Percentiles rank a stretch among this genome's conserved stretches.
These are phyloP conservation scores for Parastagonospora nodorum DNA, from an alignment of 2,329 filamentous ascomycete species.

Conservation along the genomic window DNA sequence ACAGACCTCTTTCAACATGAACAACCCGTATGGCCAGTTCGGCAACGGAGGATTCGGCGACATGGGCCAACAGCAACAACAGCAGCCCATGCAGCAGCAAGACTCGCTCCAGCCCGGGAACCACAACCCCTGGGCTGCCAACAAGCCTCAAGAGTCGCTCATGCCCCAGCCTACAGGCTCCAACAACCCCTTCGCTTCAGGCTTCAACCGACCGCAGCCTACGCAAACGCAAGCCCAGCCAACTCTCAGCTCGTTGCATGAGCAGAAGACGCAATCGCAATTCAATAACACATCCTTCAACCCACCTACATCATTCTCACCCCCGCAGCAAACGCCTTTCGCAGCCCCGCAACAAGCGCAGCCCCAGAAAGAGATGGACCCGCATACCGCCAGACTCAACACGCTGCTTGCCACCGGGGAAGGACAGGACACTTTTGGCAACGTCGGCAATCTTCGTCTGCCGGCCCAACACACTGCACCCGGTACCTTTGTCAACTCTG, in stretches of 20 bases:
- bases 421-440: constrained; percentile 95
- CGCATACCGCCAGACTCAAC: constrained; percentile 77
- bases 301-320: constrained; percentile 53
- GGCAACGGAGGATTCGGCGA: constrained; percentile 35
- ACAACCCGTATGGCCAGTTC: constrained; percentile 47
- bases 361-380: constrained; percentile 54
- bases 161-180: constrained; percentile 89
- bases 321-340: constrained; percentile 46
- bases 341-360: constrained; percentile 9
- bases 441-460: constrained; percentile 93
- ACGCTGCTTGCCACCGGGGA: constrained; percentile 84
- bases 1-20: constrained; percentile 61
- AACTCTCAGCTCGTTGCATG: constrained; percentile 75
- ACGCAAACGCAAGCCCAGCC: constrained; percentile 65
- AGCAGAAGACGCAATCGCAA: constrained; percentile 77
- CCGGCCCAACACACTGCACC: constrained; percentile 96
- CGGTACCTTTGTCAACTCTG: constrained; percentile 94
- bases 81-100: constrained; percentile 59
- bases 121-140: constrained; percentile 87
- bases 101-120: constrained; percentile 74
- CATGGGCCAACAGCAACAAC: constrained; percentile 40
- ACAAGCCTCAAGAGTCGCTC: constrained; percentile 67
- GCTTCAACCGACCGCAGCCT: constrained; percentile 66
- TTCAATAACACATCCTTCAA: constrained; percentile 61
- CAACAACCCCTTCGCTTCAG: constrained; percentile 92